Base-by-base conservation (phyloP, 345 rosid species). In the Arabidopsis suecica region DNA sequence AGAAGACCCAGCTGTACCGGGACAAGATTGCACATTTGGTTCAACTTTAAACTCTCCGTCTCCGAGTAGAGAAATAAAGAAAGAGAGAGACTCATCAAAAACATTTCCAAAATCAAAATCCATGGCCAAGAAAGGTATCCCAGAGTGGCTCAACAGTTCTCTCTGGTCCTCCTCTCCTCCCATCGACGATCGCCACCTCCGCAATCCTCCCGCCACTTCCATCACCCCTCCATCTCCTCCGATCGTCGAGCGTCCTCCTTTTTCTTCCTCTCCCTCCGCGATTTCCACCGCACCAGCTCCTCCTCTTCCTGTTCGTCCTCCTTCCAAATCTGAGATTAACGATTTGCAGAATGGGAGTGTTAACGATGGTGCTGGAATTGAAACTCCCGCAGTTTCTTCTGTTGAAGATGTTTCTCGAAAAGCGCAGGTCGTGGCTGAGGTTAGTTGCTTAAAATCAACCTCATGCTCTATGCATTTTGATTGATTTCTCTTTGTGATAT, bases 111-210 rank as follows among this genome's bases (percentile, higher is more conserved):
- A 76, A 64, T 41, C 65, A 41, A 40, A 25, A 60, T 32, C 47
- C 3, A 94, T 91, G 97, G 91, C 81, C 78, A 94, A 83, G 86
- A 94, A 91, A 81, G 82, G 81, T 33, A 87, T 91, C 25, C 98
- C 98, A 41, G 98, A 94, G 83, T 94, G 98, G 98, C 93, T 94
- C 80, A 94, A 94, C 82, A 94, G 95, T 77, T 86, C 97, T 23
- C 80, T 94, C 61, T 94, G 97, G 97, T 87, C 89, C 60, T 83
- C 88, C 62, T 3, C 92, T 64, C 14, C 85, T 57, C 82, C 89
- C 18, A 34, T 42, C 71, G 86, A 88, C 72, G 88, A 86, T 79
- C 82, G 81, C n/a, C 53, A 60, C 45, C 80, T 56, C 58, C 77
- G 62, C 53, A 66, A 80, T 65, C 65, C 78, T 74, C 41, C 80